A percentile compares a stretch with the other conserved stretches of the same genome.
phyloP scores from a whole-genome alignment of 805 yeast genomes.

The Suhomyces xylopsoci region DNA sequence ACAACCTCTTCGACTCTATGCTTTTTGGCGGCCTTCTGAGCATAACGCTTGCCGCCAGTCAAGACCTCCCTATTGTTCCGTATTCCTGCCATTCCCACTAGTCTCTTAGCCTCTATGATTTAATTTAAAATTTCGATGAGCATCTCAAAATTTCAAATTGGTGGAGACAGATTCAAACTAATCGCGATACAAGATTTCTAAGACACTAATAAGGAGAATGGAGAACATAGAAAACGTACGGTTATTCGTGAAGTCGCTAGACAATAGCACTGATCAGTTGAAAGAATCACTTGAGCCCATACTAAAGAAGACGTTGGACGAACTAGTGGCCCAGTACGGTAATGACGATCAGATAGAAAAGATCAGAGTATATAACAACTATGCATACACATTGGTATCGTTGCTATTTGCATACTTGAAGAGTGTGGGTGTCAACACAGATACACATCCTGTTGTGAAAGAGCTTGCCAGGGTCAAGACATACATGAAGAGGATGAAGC shows the following conservation, averaged over 20 bases:
- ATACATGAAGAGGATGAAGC: conserved; percentile 61
- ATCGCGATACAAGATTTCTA: too few relatives aligned
- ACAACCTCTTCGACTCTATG: conserved; percentile 79
- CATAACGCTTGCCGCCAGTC: conserved; percentile 82
- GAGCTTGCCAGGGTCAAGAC: conserved; percentile 65
- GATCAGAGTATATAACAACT: conserved; percentile 33
- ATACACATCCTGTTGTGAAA: conserved; percentile 59
- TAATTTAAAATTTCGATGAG: conserved; percentile 1
- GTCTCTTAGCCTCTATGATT: background rate
- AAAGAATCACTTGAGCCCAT: conserved; percentile 34
- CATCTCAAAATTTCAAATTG: conserved; percentile 3
- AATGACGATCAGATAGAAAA: conserved; percentile 23
- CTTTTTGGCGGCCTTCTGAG: conserved; percentile 60
- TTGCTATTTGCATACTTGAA: conserved; percentile 59
- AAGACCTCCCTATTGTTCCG: conserved; percentile 76
- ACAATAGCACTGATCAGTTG: conserved; percentile 34
- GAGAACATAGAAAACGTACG: conserved; percentile 45
- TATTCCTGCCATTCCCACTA: conserved; percentile 15
- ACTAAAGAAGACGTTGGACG: conserved; percentile 39
- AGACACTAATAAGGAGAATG: too few relatives aligned
- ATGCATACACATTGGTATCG: conserved; percentile 54
- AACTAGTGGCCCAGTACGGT: conserved; percentile 23
- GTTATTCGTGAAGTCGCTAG: conserved; percentile 37
- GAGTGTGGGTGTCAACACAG: conserved; percentile 54
- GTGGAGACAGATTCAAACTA: background rate